Evolutionary conservation across 2,329 filamentous ascomycete genomes (phyloP).

Genomic region (Cercospora janseana): DNA sequence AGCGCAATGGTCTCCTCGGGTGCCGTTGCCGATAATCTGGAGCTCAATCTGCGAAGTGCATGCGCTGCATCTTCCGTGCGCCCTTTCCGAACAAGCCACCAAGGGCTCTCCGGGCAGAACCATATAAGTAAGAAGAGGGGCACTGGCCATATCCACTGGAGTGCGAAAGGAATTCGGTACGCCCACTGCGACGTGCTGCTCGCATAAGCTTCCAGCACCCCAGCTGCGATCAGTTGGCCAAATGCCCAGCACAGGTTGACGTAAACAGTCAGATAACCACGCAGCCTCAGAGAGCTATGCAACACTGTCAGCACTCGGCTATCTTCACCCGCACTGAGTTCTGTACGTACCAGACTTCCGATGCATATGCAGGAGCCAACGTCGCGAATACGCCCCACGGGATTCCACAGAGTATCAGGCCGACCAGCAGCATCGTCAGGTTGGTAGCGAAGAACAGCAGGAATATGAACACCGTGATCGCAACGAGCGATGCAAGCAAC

Average conservation of each 20-base stretch:
- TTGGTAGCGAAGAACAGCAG: constrained; percentile 18
- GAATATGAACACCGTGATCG: constrained; percentile 43
- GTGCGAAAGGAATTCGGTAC: constrained; percentile 41
- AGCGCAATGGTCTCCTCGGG: constrained; percentile 36
- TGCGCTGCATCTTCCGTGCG: constrained; percentile 35
- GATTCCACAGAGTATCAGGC: constrained; percentile 35
- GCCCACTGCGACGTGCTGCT: constrained; percentile 34
- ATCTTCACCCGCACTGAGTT: background rate
- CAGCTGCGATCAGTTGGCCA: constrained; percentile 46
- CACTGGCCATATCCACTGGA: constrained; percentile 40
- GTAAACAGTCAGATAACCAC: constrained; percentile 60
- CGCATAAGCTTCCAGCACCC: constrained; percentile 32
- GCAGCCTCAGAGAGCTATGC: constrained; percentile 47
- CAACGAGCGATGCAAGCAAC: constrained; percentile 17
- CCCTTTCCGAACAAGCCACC: constrained; percentile 36
- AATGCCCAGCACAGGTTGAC: constrained; percentile 46
- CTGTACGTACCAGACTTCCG: constrained; percentile 16
- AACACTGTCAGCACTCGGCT: background rate
- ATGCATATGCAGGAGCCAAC: constrained; percentile 18
- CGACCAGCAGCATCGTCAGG: constrained; percentile 34
- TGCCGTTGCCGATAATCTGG: constrained; percentile 18
- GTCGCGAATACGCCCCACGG: constrained; percentile 22
- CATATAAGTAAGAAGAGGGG: constrained; percentile 30
- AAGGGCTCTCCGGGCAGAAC: constrained; percentile 36
- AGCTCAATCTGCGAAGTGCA: constrained; percentile 34